Evolutionary conservation across 1,139 yeast genomes (phyloP).

Genomic region (Nakaseomyces bracarensis): DNA sequence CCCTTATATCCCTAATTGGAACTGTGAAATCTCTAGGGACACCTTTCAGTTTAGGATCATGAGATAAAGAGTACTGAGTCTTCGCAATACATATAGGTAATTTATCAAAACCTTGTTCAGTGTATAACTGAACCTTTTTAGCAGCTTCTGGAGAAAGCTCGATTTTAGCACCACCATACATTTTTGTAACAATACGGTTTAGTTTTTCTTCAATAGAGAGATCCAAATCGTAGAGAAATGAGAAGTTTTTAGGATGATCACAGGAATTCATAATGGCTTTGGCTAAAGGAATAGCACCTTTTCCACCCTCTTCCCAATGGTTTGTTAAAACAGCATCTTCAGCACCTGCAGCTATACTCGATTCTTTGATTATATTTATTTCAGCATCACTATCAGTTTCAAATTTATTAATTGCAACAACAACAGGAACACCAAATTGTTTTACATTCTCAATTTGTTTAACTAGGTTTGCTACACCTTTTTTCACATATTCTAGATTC

Average conservation of each 20-base stretch:
- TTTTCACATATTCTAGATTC: constrained; percentile 52
- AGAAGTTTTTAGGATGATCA: constrained; percentile 37
- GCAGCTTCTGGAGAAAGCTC: constrained; percentile 82
- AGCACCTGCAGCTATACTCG: constrained; percentile 68
- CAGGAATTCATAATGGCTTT: constrained; percentile 60
- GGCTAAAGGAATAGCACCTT: constrained; percentile 63
- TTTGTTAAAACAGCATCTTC: constrained; percentile 64
- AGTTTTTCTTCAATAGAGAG: constrained; percentile 53
- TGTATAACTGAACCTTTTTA: constrained; percentile 73
- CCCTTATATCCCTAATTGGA: constrained; percentile 91
- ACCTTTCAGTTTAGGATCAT: constrained; percentile 88
- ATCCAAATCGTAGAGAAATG: constrained; percentile 53
- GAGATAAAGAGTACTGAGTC: constrained; percentile 94
- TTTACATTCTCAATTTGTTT: constrained; percentile 67
- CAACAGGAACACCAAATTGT: constrained; percentile 66
- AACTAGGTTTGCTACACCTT: constrained; percentile 65
- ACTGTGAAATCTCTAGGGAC: constrained; percentile 91
- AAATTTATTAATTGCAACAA: constrained; percentile 71
- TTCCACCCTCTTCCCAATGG: constrained; percentile 80
- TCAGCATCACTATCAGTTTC: constrained; percentile 65
- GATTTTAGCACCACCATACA: constrained; percentile 92
- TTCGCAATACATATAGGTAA: constrained; percentile 96
- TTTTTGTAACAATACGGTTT: constrained; percentile 69
- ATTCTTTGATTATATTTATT: constrained; percentile 51
- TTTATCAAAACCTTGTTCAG: constrained; percentile 83